phyloP scores from a whole-genome alignment of 78 protist species.

The Ministeria vibrans region DNA sequence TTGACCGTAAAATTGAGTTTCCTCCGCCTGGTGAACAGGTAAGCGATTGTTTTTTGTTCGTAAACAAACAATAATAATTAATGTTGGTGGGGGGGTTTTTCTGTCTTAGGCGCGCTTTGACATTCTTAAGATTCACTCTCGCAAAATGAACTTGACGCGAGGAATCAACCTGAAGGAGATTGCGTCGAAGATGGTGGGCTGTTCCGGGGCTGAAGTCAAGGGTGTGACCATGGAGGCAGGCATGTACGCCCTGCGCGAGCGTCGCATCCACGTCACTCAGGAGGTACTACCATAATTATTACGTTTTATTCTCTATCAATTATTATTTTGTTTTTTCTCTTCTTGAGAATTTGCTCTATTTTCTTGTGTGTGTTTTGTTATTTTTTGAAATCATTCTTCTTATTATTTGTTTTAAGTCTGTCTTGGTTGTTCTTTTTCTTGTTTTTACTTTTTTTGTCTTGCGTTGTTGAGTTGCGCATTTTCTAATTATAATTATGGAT shows the following conservation, averaged over 20 bases:
- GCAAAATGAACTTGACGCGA: slow-evolving; percentile 96
- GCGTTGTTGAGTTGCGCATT: too few relatives aligned
- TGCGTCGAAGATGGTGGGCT: slow-evolving; percentile 80
- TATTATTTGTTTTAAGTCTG: too few relatives aligned
- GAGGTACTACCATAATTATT: too few relatives aligned
- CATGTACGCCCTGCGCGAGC: slow-evolving; percentile 98
- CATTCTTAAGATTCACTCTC: slow-evolving; percentile 96
- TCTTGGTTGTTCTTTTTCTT: too few relatives aligned
- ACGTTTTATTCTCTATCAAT: background rate
- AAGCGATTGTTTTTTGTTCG: background rate
- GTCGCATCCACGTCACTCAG: slow-evolving; percentile 97
- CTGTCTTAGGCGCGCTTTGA: slow-evolving; percentile 82
- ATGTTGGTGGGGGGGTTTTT: background rate
- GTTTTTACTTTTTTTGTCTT: background rate
- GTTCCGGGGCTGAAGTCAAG: slow-evolving; percentile 98
- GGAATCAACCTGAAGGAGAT: slow-evolving; percentile 90
- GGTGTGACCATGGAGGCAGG: slow-evolving; percentile 99
- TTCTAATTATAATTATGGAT: too few relatives aligned
- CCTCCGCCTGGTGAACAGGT: slow-evolving; percentile 63
- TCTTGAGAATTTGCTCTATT: background rate
- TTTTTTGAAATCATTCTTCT: too few relatives aligned
- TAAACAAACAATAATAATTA: background rate
- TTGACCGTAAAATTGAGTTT: slow-evolving; percentile 88
- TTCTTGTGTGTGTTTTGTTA: too few relatives aligned
- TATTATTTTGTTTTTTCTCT: background rate